A percentile compares a stretch with the other conserved stretches of the same genome.
These are phyloP conservation scores for Cocos nucifera DNA, from an alignment of 176 grass and related monocot genomes.

Conservation along the genomic window DNA sequence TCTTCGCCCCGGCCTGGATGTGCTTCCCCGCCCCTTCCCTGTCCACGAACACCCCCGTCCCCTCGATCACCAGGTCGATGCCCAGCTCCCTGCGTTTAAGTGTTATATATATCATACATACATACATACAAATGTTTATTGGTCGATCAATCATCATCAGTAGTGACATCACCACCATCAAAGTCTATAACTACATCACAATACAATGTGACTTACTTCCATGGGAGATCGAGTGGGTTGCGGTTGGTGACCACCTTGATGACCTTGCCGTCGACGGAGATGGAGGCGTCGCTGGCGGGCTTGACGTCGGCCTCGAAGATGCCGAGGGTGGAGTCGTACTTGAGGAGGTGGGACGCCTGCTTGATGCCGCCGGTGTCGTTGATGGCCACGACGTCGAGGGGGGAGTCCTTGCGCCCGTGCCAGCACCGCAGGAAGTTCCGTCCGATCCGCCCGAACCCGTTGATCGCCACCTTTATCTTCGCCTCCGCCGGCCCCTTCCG, in stretches of 20 bases:
- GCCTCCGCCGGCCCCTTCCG: conserved; percentile 51
- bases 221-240: conserved; percentile 54
- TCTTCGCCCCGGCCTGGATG: too few species aligned
- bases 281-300: conserved; percentile 46
- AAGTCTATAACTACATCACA: too few species aligned
- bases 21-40: too few species aligned
- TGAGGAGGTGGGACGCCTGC: conserved; percentile 82
- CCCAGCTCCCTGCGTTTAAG: too few species aligned
- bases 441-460: conserved; percentile 85
- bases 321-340: conserved; percentile 85
- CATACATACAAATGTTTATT: too few species aligned
- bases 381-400: conserved; percentile 66
- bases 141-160: too few species aligned
- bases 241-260: conserved; percentile 74
- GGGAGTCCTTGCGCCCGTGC: conserved; percentile 62
- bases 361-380: conserved; percentile 82
- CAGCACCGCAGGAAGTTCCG: conserved; percentile 88
- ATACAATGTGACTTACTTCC: conserved; percentile 25
- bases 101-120: too few species aligned
- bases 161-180: too few species aligned
- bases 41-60: too few species aligned
- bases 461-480: conserved; percentile 86
- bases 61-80: too few species aligned
- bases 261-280: conserved; percentile 81
- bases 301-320: conserved; percentile 82